phyloP scores from a whole-genome alignment of 2,329 filamentous ascomycete genomes.

The Diaporthe sp. region DNA sequence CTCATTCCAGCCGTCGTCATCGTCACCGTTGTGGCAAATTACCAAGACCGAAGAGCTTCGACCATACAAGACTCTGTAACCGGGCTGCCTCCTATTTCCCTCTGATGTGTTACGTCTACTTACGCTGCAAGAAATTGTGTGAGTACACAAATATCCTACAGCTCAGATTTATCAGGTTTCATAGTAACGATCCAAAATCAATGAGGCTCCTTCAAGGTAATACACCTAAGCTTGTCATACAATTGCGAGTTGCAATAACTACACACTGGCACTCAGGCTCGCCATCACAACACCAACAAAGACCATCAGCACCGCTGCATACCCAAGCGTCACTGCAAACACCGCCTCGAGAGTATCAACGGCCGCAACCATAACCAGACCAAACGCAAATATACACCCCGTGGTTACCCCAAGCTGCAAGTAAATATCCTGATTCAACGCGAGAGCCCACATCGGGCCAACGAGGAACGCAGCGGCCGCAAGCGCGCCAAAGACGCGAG shows the following conservation, averaged over 20 bases:
- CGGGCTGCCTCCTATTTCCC: neutral
- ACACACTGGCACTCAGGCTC: neutral
- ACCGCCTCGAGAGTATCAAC: conserved; percentile 1
- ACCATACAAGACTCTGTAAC: neutral
- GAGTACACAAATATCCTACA: neutral
- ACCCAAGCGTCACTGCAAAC: conserved; percentile 23
- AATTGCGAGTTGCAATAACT: neutral
- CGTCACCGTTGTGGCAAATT: neutral
- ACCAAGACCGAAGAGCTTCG: too few species aligned
- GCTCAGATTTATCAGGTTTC: neutral
- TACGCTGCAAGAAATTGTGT: neutral
- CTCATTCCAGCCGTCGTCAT: too few species aligned
- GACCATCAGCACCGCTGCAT: conserved; percentile 28
- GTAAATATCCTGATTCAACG: neutral
- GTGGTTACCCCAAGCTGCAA: conserved; percentile 12
- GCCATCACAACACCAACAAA: conserved; percentile 1
- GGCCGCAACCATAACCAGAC: neutral
- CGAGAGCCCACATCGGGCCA: conserved; percentile 21
- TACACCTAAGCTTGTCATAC: neutral
- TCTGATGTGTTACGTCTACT: neutral
- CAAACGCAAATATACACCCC: conserved; percentile 15
- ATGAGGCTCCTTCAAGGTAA: rapidly evolving
- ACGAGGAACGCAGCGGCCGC: conserved; percentile 12
- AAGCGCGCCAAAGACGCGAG: neutral
- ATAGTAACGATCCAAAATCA: too few species aligned